These are phyloP conservation scores for Berberis vulgaris DNA, from an alignment of 164 flowering plant genomes.

Conservation along the genomic window DNA sequence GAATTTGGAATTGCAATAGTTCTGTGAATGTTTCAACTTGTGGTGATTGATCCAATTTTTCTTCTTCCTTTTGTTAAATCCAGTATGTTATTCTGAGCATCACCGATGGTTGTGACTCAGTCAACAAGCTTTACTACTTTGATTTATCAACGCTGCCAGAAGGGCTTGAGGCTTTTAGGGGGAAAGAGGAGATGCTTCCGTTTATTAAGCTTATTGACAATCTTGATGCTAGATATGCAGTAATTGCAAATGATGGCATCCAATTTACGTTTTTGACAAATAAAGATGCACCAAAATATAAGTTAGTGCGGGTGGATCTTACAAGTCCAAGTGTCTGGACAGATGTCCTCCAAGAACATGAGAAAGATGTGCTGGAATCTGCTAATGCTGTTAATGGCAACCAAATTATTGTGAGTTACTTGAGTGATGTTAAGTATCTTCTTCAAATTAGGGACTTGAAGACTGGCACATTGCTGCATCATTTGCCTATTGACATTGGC, in stretches of 20 bases:
- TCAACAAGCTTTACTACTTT: slow-evolving; percentile 85
- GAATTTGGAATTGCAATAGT: no score
- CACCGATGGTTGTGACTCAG: slow-evolving; percentile 66
- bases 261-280: slow-evolving; percentile 83
- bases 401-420: slow-evolving; percentile 69
- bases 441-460: slow-evolving; percentile 79
- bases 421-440: slow-evolving; percentile 85
- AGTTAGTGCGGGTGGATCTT: slow-evolving; percentile 76
- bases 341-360: slow-evolving; percentile 60
- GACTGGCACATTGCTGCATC: slow-evolving; percentile 65
- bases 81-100: slow-evolving; percentile 75
- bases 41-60: background rate
- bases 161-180: slow-evolving; percentile 65
- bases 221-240: slow-evolving; percentile 68
- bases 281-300: slow-evolving; percentile 89
- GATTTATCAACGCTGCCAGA: slow-evolving; percentile 62
- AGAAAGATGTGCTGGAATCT: slow-evolving; percentile 79
- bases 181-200: slow-evolving; percentile 48
- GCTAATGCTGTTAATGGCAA: slow-evolving; percentile 63
- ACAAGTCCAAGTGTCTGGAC: slow-evolving; percentile 69
- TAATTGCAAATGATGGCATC: slow-evolving; percentile 76
- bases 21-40: background rate
- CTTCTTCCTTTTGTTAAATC: slow-evolving; percentile 6
- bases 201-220: slow-evolving; percentile 78
- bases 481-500: slow-evolving; percentile 85